A percentile compares a stretch with the other conserved stretches of the same genome.
Conservation (phyloP, 768 basidiomycete species). For the Podaxis sp. region DNA sequence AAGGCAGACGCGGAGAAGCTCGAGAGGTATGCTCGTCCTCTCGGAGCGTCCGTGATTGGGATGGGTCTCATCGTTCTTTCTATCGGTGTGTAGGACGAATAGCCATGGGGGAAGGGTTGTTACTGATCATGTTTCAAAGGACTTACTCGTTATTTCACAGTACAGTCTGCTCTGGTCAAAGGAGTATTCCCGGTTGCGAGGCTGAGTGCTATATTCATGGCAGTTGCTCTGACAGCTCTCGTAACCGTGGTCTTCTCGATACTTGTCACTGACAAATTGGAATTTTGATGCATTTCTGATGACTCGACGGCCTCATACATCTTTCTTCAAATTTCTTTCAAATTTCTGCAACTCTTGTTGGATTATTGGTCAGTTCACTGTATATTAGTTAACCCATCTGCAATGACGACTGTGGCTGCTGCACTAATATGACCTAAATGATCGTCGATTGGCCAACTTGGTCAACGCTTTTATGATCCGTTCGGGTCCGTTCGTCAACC, state of each 20-base stretch:
- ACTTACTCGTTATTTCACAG: conserved; percentile 48
- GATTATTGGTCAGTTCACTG: background rate
- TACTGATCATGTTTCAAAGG: conserved; percentile 33
- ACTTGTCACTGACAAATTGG: conserved; percentile 32
- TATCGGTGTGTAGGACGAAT: conserved; percentile 39
- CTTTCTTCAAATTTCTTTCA: background rate
- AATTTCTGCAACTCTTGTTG: background rate
- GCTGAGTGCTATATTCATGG: conserved; percentile 38
- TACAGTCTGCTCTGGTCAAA: conserved; percentile 48
- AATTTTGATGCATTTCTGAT: conserved; percentile 1
- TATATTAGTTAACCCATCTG: conserved; percentile 1
- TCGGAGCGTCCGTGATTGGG: conserved; percentile 50
- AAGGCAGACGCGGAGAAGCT: conserved; percentile 20
- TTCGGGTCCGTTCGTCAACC: background rate
- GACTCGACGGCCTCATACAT: background rate
- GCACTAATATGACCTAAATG: too few species aligned
- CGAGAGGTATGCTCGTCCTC: conserved; percentile 42
- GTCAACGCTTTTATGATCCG: background rate
- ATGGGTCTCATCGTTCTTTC: conserved; percentile 47
- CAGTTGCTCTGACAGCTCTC: conserved; percentile 37
- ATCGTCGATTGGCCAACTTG: too few species aligned
- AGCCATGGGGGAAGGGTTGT: background rate
- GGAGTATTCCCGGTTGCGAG: conserved; percentile 59
- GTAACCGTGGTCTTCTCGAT: conserved; percentile 45
- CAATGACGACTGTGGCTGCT: background rate